phyloP scores from a whole-genome alignment of 2,329 filamentous ascomycete genomes.

The Rhynchosporium graminicola region DNA sequence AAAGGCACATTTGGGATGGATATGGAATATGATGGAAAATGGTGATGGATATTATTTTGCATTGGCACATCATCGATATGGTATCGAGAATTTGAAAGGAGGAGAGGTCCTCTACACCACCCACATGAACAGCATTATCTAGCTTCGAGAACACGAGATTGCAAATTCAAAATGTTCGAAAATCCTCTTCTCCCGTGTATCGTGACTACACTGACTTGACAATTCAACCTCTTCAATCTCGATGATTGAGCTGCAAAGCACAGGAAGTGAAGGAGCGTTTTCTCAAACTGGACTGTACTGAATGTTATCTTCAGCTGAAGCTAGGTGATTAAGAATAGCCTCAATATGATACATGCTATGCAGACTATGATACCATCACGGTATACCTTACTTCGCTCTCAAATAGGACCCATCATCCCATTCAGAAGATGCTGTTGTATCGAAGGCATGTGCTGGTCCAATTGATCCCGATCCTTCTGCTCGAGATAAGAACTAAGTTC shows the following conservation, averaged over 20 bases:
- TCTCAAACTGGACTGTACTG: too few relatives aligned
- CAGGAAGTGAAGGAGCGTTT: too few relatives aligned
- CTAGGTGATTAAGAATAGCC: too few relatives aligned
- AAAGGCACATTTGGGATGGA: neutral
- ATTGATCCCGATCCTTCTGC: neutral
- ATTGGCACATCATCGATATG: neutral
- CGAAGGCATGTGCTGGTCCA: neutral
- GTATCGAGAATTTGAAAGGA: neutral
- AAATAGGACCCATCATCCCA: slow-evolving; percentile 13
- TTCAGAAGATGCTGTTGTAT: slow-evolving; percentile 16
- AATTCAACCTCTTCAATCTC: neutral
- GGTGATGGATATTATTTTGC: slow-evolving; percentile 3
- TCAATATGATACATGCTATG: too few relatives aligned
- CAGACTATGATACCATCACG: too few relatives aligned
- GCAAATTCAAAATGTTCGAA: neutral
- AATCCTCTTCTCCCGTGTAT: neutral
- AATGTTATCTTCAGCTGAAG: too few relatives aligned
- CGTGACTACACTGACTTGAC: neutral
- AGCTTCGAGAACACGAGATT: slow-evolving; percentile 2
- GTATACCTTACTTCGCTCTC: neutral
- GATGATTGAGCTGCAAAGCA: too few relatives aligned
- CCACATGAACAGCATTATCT: neutral
- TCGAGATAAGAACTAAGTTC: slow-evolving; percentile 66
- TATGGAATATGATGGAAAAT: neutral
- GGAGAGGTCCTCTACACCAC: slow-evolving; percentile 7